Evolutionary conservation across 2,329 filamentous ascomycete genomes (phyloP), one percentile per base, ranked within the genome.

Genomic region (Exophiala lecanii-corni): DNA sequence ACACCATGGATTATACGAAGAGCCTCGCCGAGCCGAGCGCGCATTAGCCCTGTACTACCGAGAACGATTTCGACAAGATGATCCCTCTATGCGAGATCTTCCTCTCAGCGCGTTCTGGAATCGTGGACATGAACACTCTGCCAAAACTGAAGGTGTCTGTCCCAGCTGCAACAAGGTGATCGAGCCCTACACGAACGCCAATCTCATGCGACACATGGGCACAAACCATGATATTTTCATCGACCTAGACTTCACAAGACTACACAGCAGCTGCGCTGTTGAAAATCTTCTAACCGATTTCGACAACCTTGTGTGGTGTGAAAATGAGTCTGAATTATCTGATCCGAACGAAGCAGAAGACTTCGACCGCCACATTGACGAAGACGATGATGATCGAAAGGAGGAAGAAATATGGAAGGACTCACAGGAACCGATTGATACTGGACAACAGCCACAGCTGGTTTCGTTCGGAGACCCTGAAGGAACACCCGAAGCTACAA

Each of bases 261-360:
- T 33, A 33, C 6, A 17, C 6, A 33, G 30, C 13, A 7, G 30
- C 30, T 26, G 12, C 23, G 30, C 7, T 6, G 30, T 33, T 33
- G 30, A 33, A 7, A 6, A 15, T 6, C 30, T 33, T 33, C 30
- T 13, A 15, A 33, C 7, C 7, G 30, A 33, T 15, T 7, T 33
- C 7, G 7, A 33, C 13, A 7, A 33, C 7, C 30, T 15, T 7
- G 7, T 15, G 30, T 15, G 7, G 30, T 7, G 6, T 33, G 13
- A 7, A 6, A 15, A 33, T 7, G 30, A 33, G 30, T 33, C 30
- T 33, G 30, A 33, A 33, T 33, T 15, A 33, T 33, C 30, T 33
- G 30, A 33, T 15, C 6, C 7, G 6, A 15, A 33, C 16, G 30
- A 33, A 15, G 7, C 7, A 33, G 30, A 33, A 33, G 30, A 15